Evolutionary conservation across 1,139 yeast genomes (phyloP).

Genomic region (Taphrina wiesneri): DNA sequence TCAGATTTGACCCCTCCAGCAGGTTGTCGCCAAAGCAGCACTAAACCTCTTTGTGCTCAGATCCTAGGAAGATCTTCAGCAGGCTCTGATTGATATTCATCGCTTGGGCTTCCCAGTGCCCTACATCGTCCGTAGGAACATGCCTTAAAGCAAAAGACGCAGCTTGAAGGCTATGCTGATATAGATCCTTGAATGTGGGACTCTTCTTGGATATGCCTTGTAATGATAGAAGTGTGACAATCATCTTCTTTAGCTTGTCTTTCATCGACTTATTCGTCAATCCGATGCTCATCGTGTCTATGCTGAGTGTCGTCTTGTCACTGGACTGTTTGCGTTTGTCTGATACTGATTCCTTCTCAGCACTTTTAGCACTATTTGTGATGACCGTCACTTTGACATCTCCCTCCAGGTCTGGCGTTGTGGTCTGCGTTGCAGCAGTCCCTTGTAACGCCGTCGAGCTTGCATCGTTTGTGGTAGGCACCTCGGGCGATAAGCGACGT

Average conservation of each 20-base stretch:
- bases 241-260: constrained; percentile 26
- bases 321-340: background rate
- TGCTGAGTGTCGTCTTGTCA: background rate
- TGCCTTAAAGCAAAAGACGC: constrained; percentile 21
- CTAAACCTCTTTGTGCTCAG: background rate
- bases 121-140: background rate
- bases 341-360: background rate
- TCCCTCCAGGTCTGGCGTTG: background rate
- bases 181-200: constrained; percentile 10
- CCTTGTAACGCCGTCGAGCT: background rate
- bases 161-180: constrained; percentile 28
- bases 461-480: background rate
- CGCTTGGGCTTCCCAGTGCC: constrained; percentile 5
- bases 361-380: background rate
- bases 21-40: no score
- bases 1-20: no score
- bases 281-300: background rate
- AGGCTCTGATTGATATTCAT: constrained; percentile 1
- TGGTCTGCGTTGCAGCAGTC: background rate
- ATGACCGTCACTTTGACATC: background rate
- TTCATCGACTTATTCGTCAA: background rate
- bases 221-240: constrained; percentile 4
- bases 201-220: constrained; percentile 15
- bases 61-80: background rate
- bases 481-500: background rate